Conservation (phyloP, 2,329 filamentous ascomycete species). For the Pestalotiopsis sp. region DNA sequence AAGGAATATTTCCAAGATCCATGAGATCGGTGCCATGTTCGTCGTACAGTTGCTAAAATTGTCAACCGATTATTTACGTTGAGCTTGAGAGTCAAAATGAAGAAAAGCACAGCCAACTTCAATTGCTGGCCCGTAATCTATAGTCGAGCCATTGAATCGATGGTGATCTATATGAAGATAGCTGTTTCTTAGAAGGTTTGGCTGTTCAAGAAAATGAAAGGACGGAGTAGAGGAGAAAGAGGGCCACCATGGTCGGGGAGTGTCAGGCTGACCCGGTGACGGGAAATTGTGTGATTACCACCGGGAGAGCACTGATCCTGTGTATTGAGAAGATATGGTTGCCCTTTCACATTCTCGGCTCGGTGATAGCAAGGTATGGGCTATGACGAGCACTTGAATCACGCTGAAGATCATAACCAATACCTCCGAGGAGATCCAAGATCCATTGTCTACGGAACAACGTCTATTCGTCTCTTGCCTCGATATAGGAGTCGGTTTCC, state of each 20-base stretch:
- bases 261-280: not conserved
- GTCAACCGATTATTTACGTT: not conserved
- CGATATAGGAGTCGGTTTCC: not conserved
- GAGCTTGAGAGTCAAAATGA: not conserved
- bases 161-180: not conserved
- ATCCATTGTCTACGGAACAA: not conserved
- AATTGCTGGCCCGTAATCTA: not conserved
- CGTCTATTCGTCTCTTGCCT: not conserved
- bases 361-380: too few relatives aligned
- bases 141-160: not conserved
- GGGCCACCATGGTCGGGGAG: not conserved
- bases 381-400: too few relatives aligned
- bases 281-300: not conserved
- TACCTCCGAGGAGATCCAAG: not conserved
- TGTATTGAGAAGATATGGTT: not conserved
- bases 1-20: not conserved
- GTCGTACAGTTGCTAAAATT: rapidly evolving
- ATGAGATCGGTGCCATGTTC: not conserved
- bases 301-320: not conserved
- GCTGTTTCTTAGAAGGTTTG: not conserved
- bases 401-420: too few relatives aligned
- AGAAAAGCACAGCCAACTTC: not conserved
- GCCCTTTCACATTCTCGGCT: too few relatives aligned
- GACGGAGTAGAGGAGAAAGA: not conserved
- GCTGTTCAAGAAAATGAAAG: too few relatives aligned